These are phyloP conservation scores for Trichoderma atroviride DNA, from an alignment of 2,329 filamentous ascomycete species.

Conservation along the genomic window DNA sequence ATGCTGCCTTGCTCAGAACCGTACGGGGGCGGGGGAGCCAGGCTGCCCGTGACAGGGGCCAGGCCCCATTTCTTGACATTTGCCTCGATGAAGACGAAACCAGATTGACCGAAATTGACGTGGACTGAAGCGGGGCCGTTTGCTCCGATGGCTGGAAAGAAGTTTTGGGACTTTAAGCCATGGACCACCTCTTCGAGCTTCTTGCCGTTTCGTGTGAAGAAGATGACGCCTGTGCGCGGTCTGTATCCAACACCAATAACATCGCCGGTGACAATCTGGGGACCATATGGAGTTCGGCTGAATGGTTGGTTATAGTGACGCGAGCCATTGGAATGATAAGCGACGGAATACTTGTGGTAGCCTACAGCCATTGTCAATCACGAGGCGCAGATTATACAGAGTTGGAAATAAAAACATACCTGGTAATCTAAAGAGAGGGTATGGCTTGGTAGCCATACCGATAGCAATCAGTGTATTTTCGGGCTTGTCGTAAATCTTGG, in stretches of 20 bases:
- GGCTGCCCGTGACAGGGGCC: conserved; percentile 90
- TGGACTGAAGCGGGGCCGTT: conserved; percentile 91
- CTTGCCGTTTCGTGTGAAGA: conserved; percentile 98
- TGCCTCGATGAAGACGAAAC: conserved; percentile 98
- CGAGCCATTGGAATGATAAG: conserved; percentile 85
- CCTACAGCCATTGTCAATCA: conserved; percentile 48
- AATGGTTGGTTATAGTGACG: conserved; percentile 95
- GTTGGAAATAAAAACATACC: conserved; percentile 58
- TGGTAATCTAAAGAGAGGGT: conserved; percentile 89
- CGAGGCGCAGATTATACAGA: background rate
- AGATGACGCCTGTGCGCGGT: conserved; percentile 89
- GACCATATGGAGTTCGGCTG: conserved; percentile 75
- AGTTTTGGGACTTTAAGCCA: conserved; percentile 91
- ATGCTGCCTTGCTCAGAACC: conserved; percentile 97
- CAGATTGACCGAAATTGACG: conserved; percentile 96
- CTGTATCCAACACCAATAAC: conserved; percentile 95
- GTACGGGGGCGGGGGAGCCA: conserved; percentile 94
- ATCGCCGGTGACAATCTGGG: conserved; percentile 86
- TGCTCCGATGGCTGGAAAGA: conserved; percentile 96
- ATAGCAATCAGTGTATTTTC: conserved; percentile 85
- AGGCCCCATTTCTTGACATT: conserved; percentile 99
- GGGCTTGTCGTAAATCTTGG: conserved; percentile 97
- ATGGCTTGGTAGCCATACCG: conserved; percentile 95
- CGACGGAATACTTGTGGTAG: conserved; percentile 89
- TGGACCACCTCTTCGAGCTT: conserved; percentile 93